Evolutionary conservation across 768 basidiomycete species (phyloP), one percentile per base, ranked within the genome.

Genomic region (Leccinellum rugosiceps): DNA sequence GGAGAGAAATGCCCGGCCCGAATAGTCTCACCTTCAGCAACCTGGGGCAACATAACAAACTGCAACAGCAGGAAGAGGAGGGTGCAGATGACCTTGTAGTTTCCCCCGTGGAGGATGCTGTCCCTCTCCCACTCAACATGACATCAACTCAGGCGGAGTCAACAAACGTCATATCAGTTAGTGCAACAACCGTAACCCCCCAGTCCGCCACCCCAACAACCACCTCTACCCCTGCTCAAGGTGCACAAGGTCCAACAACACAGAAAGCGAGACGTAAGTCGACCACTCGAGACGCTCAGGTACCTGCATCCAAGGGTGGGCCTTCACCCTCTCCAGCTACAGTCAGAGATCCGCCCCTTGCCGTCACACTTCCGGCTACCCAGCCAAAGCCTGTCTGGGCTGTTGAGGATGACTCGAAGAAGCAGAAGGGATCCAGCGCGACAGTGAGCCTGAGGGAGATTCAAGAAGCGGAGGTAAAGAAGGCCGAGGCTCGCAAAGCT

Each of bases 381-480:
- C 74, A 70, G 35, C 55, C 74, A 15, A 87, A 87, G 64, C 74
- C 80, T 45, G 81, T 84, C 15, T 90, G 89, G 87, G 76, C 80
- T 19, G 83, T 82, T 59, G 87, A 87, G 32, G 86, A 90, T 41
- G 89, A 90, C 14, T 75, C 76, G 38, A 84, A 83, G 71, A 85
- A 84, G 68, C 69, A 76, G 47, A 79, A 79, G 68, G 64, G 70
- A 7, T 65, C 74, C 14, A 72, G 72, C 15, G 64, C 74, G 5
- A 74, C 86, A 23, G 76, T 87, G 35, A 92, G 90, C 59, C 75
- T 99, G 35, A 87, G 94, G 55, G 94, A 98, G 56, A 99, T 99
- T 47, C 97, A 99, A 71, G 94, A 97, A 63, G 86, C 88, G 3
- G 97, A 99, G 72, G 84, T 83, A 8, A 92, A 84, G 74, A 88